These are phyloP conservation scores for Neolentinus lepideus DNA, from an alignment of 1,284 basidiomycete species.

Conservation along the genomic window DNA sequence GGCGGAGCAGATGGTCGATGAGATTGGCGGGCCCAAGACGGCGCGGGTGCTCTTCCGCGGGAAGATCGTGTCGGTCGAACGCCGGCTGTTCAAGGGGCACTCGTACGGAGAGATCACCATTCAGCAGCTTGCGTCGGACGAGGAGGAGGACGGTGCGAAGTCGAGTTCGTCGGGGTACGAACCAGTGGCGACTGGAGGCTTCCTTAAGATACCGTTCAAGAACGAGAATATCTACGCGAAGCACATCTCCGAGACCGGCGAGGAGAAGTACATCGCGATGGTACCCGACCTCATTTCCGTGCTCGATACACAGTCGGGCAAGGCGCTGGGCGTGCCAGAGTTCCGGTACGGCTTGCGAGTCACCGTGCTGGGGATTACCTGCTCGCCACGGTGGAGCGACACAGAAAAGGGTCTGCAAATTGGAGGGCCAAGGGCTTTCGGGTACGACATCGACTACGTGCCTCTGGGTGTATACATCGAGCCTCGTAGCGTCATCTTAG, in stretches of 20 bases:
- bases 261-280: constrained; percentile 16
- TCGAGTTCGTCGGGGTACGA: neutral
- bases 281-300: constrained; percentile 33
- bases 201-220: constrained; percentile 25
- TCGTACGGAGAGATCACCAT: constrained; percentile 8
- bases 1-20: constrained; percentile 8
- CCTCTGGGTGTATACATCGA: constrained; percentile 6
- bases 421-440: constrained; percentile 17
- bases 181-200: neutral
- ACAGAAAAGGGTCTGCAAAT: constrained; percentile 23
- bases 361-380: constrained; percentile 26
- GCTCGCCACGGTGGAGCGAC: constrained; percentile 25
- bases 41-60: constrained; percentile 8
- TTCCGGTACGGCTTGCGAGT: constrained; percentile 28
- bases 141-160: neutral
- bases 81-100: constrained; percentile 7
- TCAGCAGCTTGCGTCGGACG: neutral
- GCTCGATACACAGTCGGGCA: constrained; percentile 23
- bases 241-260: constrained; percentile 4
- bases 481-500: constrained; percentile 9
- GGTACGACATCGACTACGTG: constrained; percentile 9
- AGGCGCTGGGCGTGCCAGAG: constrained; percentile 22
- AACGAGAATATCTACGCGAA: constrained; percentile 26
- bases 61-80: constrained; percentile 9
- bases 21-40: constrained; percentile 6